These are phyloP conservation scores for Penicillium canescens DNA, from an alignment of 495 filamentous ascomycete genomes.

Conservation along the genomic window DNA sequence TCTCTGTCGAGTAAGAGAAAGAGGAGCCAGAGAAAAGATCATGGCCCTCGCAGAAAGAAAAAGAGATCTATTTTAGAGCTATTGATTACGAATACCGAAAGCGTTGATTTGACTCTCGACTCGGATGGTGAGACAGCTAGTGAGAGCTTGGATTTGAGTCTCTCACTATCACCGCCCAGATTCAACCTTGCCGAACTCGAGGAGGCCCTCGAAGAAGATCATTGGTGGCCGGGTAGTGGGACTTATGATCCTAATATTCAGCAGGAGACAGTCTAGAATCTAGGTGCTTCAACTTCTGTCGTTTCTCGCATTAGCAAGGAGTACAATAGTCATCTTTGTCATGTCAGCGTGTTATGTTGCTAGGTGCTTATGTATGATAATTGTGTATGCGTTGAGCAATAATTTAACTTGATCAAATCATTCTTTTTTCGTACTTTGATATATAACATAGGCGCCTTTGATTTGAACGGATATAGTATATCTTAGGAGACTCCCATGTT, in stretches of 20 bases:
- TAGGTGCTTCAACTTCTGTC: background rate
- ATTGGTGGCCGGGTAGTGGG: constrained; percentile 47
- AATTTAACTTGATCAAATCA: no score
- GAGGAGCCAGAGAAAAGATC: background rate
- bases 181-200: constrained; percentile 18
- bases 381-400: no score
- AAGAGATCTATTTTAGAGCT: background rate
- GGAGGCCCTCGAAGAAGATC: constrained; percentile 39
- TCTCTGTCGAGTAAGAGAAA: background rate
- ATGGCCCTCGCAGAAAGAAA: background rate
- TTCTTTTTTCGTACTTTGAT: no score
- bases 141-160: background rate
- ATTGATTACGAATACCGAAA: constrained; percentile 12
- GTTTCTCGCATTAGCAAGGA: background rate
- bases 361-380: no score
- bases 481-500: no score
- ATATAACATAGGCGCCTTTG: no score
- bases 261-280: constrained; percentile 4
- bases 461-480: no score
- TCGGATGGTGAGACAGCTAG: constrained; percentile 1
- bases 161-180: background rate
- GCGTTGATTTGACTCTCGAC: constrained; percentile 37
- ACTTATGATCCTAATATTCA: constrained; percentile 34
- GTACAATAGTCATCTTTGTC: no score
- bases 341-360: background rate